Conservation (phyloP, 768 basidiomycete species). For the Hirschioporus abietinus region DNA sequence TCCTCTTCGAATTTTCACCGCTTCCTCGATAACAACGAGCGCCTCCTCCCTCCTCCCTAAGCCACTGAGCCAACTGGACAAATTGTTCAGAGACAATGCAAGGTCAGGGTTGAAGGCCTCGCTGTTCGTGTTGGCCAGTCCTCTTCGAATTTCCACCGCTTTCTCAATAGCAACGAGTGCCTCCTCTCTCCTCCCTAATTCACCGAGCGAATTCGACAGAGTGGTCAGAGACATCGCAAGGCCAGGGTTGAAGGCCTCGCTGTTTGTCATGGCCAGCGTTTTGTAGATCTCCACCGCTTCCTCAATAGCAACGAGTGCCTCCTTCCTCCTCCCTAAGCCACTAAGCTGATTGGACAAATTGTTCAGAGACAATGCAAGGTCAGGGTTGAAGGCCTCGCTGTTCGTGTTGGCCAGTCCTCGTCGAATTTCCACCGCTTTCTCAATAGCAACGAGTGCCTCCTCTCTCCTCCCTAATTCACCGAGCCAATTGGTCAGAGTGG, state of each 20-base stretch:
- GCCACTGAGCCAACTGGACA: conserved; percentile 7
- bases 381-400: not conserved
- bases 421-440: conserved; percentile 10
- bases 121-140: not conserved
- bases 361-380: conserved; percentile 10
- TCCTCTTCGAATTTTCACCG: not conserved
- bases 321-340: conserved; percentile 1
- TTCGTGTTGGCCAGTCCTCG: not conserved
- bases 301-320: not conserved
- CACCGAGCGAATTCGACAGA: conserved; percentile 5
- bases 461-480: conserved; percentile 1
- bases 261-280: not conserved
- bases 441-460: conserved; percentile 9
- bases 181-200: conserved; percentile 7
- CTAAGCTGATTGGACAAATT: conserved; percentile 9
- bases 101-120: not conserved
- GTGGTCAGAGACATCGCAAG: conserved; percentile 7
- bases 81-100: conserved; percentile 9
- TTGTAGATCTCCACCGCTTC: not conserved
- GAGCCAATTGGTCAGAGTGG: conserved; percentile 1
- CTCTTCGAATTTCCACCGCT: not conserved
- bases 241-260: not conserved
- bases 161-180: conserved; percentile 6
- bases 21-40: conserved; percentile 5
- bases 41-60: conserved; percentile 10